phyloP scores from a whole-genome alignment of 495 filamentous ascomycete species.

The Tuber microsphaerosporum region DNA sequence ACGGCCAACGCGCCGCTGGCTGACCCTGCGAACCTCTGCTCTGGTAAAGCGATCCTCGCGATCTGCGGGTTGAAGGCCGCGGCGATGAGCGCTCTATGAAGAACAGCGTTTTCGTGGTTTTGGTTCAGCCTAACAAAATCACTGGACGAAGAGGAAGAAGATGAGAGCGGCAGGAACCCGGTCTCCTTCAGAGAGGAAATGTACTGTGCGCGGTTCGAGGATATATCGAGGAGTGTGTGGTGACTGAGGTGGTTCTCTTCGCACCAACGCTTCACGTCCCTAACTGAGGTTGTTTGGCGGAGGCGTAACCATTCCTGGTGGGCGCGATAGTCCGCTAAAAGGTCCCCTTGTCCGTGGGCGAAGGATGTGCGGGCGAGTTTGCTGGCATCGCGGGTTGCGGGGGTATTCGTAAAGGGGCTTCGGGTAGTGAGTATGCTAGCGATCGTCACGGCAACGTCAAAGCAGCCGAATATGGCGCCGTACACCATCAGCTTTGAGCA shows the following conservation, averaged over 20 bases:
- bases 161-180: conserved; percentile 59
- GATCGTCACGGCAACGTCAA: conserved; percentile 82
- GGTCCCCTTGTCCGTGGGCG: conserved; percentile 69
- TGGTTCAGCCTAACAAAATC: conserved; percentile 45
- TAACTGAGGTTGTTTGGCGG: conserved; percentile 51
- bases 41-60: conserved; percentile 81
- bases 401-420: conserved; percentile 75
- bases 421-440: conserved; percentile 78
- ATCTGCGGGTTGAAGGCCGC: conserved; percentile 86
- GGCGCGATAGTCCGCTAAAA: conserved; percentile 76
- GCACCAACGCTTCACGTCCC: conserved; percentile 69
- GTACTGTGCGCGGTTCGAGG: conserved; percentile 77
- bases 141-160: background rate
- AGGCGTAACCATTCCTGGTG: conserved; percentile 72
- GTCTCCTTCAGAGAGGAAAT: conserved; percentile 77
- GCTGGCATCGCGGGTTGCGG: conserved; percentile 71
- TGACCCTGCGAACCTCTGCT: conserved; percentile 85
- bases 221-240: conserved; percentile 77
- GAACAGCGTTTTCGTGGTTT: conserved; percentile 47
- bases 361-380: conserved; percentile 71
- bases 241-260: conserved; percentile 78
- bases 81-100: conserved; percentile 82
- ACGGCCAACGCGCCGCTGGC: conserved; percentile 80
- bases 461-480: conserved; percentile 83
- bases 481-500: conserved; percentile 95